Evolutionary conservation across 1,284 basidiomycete genomes (phyloP).

Genomic region (Apiotrichum domesticum): DNA sequence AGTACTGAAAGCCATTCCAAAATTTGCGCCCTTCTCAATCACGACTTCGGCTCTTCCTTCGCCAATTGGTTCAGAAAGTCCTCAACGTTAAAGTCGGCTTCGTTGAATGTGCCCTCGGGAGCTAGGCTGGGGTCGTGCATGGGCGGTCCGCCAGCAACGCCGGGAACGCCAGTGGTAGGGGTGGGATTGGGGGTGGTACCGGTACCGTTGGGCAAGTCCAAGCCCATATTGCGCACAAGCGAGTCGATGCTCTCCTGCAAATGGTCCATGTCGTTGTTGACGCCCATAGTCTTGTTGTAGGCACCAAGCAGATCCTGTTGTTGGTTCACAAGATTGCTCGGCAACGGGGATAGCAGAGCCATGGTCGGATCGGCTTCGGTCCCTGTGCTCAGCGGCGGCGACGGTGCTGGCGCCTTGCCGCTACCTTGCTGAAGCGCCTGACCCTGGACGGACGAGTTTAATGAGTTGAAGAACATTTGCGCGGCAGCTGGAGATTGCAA

Average conservation of each 20-base stretch:
- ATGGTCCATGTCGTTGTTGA: constrained; percentile 65
- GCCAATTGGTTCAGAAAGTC: constrained; percentile 36
- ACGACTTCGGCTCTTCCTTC: constrained; percentile 7
- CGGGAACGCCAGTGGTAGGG: background rate
- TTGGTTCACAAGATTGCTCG: constrained; percentile 29
- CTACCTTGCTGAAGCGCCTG: constrained; percentile 23
- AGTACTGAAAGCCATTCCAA: no score
- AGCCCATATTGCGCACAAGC: constrained; percentile 63
- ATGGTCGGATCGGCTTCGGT: constrained; percentile 30
- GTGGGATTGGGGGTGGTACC: background rate
- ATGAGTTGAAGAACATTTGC: constrained; percentile 61
- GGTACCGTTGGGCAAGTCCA: constrained; percentile 44
- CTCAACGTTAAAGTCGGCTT: constrained; percentile 40
- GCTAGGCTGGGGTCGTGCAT: background rate
- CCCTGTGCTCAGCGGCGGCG: constrained; percentile 1
- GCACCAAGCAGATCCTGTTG: constrained; percentile 52
- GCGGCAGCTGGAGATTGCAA: constrained; percentile 62
- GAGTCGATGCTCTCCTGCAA: constrained; percentile 66
- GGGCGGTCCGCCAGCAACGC: background rate
- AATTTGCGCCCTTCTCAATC: background rate
- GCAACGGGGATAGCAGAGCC: constrained; percentile 38
- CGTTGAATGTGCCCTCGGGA: constrained; percentile 14
- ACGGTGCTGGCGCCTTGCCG: constrained; percentile 5
- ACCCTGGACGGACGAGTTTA: constrained; percentile 37
- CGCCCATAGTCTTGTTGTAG: constrained; percentile 60